Evolutionary conservation across 345 rosid species (phyloP).

Genomic region (Excoecaria agallocha): DNA sequence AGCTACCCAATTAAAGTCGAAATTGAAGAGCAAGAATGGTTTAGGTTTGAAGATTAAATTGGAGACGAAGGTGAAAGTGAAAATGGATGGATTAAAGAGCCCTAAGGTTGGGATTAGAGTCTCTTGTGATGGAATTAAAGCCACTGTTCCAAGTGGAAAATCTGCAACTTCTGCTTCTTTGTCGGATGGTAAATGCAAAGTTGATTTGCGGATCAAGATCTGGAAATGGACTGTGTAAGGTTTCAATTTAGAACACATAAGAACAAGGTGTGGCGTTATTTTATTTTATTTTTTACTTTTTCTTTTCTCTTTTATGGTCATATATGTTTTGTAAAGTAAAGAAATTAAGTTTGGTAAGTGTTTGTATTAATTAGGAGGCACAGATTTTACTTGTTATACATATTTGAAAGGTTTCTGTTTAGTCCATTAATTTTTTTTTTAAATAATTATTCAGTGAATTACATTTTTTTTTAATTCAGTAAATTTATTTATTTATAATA

Average conservation of each 20-base stretch:
- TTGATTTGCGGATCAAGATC: constrained; percentile 73
- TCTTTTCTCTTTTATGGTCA: no score
- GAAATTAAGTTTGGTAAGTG: not conserved
- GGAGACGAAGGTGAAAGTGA: constrained; percentile 64
- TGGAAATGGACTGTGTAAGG: constrained; percentile 67
- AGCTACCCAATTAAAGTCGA: constrained; percentile 43
- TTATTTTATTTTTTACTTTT: not conserved
- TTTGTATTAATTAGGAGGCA: not conserved
- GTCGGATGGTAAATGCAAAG: constrained; percentile 64
- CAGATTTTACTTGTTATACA: not conserved
- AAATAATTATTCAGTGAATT: not conserved
- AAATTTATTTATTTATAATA: not conserved
- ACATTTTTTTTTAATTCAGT: not conserved
- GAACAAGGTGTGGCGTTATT: constrained; percentile 1
- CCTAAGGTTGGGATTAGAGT: constrained; percentile 67
- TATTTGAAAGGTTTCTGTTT: not conserved
- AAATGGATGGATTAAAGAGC: constrained; percentile 57
- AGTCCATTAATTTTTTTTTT: not conserved
- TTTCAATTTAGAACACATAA: not conserved
- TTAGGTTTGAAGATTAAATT: constrained; percentile 52
- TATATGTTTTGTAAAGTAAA: constrained; percentile 1
- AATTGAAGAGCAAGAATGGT: constrained; percentile 55
- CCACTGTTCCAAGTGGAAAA: constrained; percentile 55
- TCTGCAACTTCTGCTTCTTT: constrained; percentile 51
- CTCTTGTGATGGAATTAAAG: constrained; percentile 60